Evolutionary conservation across 1,284 basidiomycete species (phyloP).

Genomic region (Neolentinus lepideus): DNA sequence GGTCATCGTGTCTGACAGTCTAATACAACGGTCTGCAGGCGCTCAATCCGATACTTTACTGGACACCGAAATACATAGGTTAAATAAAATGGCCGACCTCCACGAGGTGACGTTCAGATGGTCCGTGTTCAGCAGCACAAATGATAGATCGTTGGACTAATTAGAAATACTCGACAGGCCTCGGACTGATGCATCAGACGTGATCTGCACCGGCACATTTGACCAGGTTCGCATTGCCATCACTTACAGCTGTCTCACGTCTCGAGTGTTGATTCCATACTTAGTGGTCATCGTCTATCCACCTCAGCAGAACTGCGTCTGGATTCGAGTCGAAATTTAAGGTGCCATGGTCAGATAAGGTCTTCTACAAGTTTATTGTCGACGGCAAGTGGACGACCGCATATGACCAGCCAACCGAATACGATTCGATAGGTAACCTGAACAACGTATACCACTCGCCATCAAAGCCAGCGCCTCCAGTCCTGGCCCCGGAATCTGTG

Average conservation of each 20-base stretch:
- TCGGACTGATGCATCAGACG: conserved; percentile 43
- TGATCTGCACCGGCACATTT: conserved; percentile 71
- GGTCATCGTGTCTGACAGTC: conserved; percentile 32
- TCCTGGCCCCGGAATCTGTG: conserved; percentile 8
- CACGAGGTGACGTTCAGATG: conserved; percentile 41
- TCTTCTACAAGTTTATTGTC: conserved; percentile 74
- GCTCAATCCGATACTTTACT: background rate
- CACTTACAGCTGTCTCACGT: conserved; percentile 6
- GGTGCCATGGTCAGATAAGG: conserved; percentile 58
- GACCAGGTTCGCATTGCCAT: conserved; percentile 51
- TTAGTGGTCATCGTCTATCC: conserved; percentile 62
- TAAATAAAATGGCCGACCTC: conserved; percentile 27
- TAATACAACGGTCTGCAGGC: background rate
- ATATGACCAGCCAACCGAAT: conserved; percentile 51
- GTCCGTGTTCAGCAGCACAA: conserved; percentile 22
- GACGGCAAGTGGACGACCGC: conserved; percentile 63
- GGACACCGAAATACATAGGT: background rate
- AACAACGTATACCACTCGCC: conserved; percentile 70
- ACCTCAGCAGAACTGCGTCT: conserved; percentile 39
- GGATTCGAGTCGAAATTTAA: conserved; percentile 51
- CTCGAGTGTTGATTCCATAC: conserved; percentile 1
- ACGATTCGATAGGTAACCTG: conserved; percentile 54
- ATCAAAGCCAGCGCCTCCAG: conserved; percentile 31
- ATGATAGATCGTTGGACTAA: background rate
- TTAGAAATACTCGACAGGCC: conserved; percentile 37